Conservation (phyloP, 177 flowering plant species). For the Vitis hybrid region DNA sequence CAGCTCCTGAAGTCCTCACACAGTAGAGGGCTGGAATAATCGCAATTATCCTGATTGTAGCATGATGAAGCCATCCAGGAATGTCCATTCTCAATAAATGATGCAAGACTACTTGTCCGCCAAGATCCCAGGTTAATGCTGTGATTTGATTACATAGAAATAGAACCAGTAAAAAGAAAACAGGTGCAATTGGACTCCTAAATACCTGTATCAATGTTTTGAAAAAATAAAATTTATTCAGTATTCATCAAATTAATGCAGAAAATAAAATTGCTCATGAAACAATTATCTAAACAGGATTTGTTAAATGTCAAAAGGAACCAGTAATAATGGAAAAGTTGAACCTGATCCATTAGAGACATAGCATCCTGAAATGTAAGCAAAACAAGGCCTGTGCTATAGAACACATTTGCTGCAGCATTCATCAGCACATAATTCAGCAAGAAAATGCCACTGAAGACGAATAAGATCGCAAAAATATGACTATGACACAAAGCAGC, state of each 20-base stretch:
- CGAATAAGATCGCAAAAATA: conserved; percentile 62
- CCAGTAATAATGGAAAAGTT: background rate
- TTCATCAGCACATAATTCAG: conserved; percentile 74
- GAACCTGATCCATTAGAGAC: conserved; percentile 80
- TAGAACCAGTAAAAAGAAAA: conserved; percentile 54
- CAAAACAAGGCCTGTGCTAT: conserved; percentile 65
- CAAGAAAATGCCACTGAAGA: conserved; percentile 79
- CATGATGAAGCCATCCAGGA: conserved; percentile 83
- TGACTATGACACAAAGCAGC: conserved; percentile 61
- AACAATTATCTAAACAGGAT: background rate
- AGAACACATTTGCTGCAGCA: conserved; percentile 74
- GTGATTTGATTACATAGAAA: conserved; percentile 62
- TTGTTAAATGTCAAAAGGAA: background rate
- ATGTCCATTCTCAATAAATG: conserved; percentile 56
- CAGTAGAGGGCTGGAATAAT: conserved; percentile 65
- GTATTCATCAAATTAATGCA: background rate
- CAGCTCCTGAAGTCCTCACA: conserved; percentile 75
- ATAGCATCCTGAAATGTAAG: conserved; percentile 83
- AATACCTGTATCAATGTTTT: conserved; percentile 52
- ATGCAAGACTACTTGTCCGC: conserved; percentile 54
- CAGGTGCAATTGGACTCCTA: conserved; percentile 54
- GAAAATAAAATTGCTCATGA: background rate
- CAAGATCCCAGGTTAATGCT: conserved; percentile 57
- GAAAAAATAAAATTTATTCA: background rate
- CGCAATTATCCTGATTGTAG: conserved; percentile 56